Evolutionary conservation across 2,329 filamentous ascomycete genomes (phyloP).

Genomic region (Monilinia polystroma): DNA sequence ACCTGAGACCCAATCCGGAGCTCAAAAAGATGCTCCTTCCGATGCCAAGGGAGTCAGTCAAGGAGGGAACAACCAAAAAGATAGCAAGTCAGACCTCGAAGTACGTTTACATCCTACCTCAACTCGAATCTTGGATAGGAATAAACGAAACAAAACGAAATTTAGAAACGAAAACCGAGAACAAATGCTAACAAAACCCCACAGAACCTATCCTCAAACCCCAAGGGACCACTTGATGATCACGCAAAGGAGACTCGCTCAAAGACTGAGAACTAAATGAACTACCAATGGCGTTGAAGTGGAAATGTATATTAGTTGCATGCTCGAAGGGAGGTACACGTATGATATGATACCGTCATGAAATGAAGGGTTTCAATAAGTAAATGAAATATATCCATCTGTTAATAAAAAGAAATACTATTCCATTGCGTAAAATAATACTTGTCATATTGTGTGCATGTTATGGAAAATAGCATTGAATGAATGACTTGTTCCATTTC

Average conservation of each 20-base stretch:
- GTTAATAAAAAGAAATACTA: background rate
- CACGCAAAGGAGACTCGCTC: constrained; percentile 53
- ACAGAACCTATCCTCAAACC: constrained; percentile 62
- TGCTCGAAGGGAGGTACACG: background rate
- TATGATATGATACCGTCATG: background rate
- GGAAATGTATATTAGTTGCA: constrained; percentile 5
- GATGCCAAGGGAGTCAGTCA: constrained; percentile 58
- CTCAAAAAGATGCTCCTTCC: constrained; percentile 61
- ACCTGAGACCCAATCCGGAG: constrained; percentile 64
- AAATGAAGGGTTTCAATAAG: background rate
- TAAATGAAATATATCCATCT: background rate
- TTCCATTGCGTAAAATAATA: background rate
- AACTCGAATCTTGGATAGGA: background rate
- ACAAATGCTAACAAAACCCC: background rate
- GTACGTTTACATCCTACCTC: constrained; percentile 40
- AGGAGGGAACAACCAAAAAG: constrained; percentile 50
- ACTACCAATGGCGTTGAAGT: background rate
- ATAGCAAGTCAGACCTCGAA: constrained; percentile 51
- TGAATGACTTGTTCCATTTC: background rate
- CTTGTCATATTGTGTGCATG: background rate
- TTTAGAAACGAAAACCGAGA: background rate
- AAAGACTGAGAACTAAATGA: constrained; percentile 27
- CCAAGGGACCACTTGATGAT: constrained; percentile 62
- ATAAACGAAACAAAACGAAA: background rate
- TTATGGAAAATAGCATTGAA: background rate